These are phyloP conservation scores for Chaetothyriales sp. DNA, from an alignment of 2,329 filamentous ascomycete species.

Conservation along the genomic window DNA sequence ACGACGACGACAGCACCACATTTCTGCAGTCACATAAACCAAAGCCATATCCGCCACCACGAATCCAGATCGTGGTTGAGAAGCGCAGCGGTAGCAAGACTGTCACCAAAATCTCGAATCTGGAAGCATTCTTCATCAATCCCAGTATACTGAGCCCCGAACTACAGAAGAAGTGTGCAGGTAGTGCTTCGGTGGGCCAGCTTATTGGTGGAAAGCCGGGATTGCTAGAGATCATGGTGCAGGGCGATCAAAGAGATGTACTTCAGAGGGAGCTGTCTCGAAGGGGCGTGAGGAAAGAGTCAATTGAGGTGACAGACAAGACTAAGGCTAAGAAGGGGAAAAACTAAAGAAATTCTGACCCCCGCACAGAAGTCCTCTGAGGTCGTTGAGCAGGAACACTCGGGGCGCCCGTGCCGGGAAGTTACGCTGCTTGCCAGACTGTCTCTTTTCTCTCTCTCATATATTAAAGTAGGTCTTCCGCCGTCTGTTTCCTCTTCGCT, in stretches of 20 bases:
- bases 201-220: slow-evolving; percentile 47
- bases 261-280: slow-evolving; percentile 44
- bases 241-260: slow-evolving; percentile 49
- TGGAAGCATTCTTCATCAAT: slow-evolving; percentile 47
- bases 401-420: neutral
- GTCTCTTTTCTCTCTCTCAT: too few species aligned
- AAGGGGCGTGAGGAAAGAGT: slow-evolving; percentile 43
- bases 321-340: slow-evolving; percentile 35
- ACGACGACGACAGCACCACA: neutral
- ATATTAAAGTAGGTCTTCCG: too few species aligned
- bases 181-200: slow-evolving; percentile 50
- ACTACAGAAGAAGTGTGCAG: slow-evolving; percentile 51
- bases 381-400: neutral
- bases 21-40: slow-evolving; percentile 34
- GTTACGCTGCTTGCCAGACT: neutral
- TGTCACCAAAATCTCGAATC: slow-evolving; percentile 45
- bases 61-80: slow-evolving; percentile 45
- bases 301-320: slow-evolving; percentile 53
- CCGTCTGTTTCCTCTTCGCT: too few species aligned
- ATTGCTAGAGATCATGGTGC: slow-evolving; percentile 51
- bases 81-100: slow-evolving; percentile 52
- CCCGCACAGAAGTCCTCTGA: neutral
- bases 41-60: slow-evolving; percentile 45
- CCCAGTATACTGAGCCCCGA: slow-evolving; percentile 49
- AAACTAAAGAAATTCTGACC: neutral